Evolutionary conservation across 768 basidiomycete genomes (phyloP).

Genomic region (Mycena rebaudengoi): DNA sequence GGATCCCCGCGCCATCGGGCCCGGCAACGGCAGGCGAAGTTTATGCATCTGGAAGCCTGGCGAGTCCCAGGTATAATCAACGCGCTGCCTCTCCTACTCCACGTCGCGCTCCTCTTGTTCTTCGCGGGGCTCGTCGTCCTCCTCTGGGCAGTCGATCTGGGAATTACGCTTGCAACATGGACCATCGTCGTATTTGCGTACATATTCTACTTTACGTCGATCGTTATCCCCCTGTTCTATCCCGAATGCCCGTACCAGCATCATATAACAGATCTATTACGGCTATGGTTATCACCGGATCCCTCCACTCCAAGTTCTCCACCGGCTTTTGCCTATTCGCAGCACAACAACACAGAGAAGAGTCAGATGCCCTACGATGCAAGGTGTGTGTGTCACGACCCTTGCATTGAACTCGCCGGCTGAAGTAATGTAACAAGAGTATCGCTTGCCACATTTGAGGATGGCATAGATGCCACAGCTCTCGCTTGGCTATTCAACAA

Average conservation of each 20-base stretch:
- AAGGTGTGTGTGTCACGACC: neutral
- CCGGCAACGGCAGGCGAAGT: conserved; percentile 46
- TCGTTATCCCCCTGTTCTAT: conserved; percentile 48
- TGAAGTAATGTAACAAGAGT: neutral
- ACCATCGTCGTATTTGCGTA: conserved; percentile 46
- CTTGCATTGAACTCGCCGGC: neutral
- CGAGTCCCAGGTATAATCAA: conserved; percentile 49
- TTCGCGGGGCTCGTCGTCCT: conserved; percentile 51
- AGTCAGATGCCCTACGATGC: conserved; percentile 13
- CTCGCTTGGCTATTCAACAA: conserved; percentile 48
- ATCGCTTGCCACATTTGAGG: conserved; percentile 29
- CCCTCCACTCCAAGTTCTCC: neutral
- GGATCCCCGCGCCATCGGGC: conserved; percentile 48
- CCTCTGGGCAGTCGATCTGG: conserved; percentile 47
- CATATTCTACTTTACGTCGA: conserved; percentile 46
- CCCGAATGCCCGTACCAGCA: conserved; percentile 53
- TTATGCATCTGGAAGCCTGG: conserved; percentile 47
- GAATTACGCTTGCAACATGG: conserved; percentile 43
- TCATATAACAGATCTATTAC: conserved; percentile 47
- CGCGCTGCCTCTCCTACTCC: conserved; percentile 49
- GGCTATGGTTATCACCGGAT: conserved; percentile 27
- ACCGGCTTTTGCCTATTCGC: neutral
- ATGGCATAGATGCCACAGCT: conserved; percentile 46
- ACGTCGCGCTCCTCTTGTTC: conserved; percentile 50
- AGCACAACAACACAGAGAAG: neutral